Evolutionary conservation across 2,329 filamentous ascomycete genomes (phyloP).

Genomic region (Eurotiales sp.): DNA sequence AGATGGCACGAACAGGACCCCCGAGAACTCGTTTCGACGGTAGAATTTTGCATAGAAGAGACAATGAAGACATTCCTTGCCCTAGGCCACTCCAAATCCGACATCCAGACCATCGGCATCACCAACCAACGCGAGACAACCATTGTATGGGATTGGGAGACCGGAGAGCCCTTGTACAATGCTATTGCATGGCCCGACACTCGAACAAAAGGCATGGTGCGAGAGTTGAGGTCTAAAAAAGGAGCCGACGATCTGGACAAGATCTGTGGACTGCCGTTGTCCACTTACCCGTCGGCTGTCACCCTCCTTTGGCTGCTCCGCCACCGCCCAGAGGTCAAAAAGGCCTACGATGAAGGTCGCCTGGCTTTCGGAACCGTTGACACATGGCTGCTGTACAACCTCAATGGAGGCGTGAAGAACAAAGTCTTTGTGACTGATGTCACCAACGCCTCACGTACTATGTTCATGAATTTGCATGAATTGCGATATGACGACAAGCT

Average conservation of each 20-base stretch:
- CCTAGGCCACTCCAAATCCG: conserved; percentile 62
- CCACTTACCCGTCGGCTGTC: conserved; percentile 82
- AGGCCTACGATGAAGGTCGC: conserved; percentile 71
- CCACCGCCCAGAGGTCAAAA: conserved; percentile 64
- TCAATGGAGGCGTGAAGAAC: conserved; percentile 66
- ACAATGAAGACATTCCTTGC: conserved; percentile 68
- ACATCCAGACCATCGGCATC: conserved; percentile 75
- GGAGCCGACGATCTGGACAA: conserved; percentile 66
- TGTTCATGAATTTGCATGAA: conserved; percentile 88
- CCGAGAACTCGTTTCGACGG: conserved; percentile 68
- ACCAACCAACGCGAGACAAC: conserved; percentile 90
- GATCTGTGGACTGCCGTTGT: conserved; percentile 76
- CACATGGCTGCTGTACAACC: conserved; percentile 79
- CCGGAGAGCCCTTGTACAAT: conserved; percentile 75
- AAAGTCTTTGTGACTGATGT: conserved; percentile 77
- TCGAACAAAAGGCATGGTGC: conserved; percentile 69
- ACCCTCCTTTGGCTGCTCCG: conserved; percentile 80
- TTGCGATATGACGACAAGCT: conserved; percentile 75
- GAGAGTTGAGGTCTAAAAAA: conserved; percentile 66
- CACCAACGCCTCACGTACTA: conserved; percentile 84
- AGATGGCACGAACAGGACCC: conserved; percentile 92
- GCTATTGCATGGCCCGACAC: conserved; percentile 92
- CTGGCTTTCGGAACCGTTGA: conserved; percentile 85
- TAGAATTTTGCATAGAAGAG: conserved; percentile 74
- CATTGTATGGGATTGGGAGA: conserved; percentile 76